Conservation (phyloP, 148 eudicot species). For the Polygonum aviculare region DNA sequence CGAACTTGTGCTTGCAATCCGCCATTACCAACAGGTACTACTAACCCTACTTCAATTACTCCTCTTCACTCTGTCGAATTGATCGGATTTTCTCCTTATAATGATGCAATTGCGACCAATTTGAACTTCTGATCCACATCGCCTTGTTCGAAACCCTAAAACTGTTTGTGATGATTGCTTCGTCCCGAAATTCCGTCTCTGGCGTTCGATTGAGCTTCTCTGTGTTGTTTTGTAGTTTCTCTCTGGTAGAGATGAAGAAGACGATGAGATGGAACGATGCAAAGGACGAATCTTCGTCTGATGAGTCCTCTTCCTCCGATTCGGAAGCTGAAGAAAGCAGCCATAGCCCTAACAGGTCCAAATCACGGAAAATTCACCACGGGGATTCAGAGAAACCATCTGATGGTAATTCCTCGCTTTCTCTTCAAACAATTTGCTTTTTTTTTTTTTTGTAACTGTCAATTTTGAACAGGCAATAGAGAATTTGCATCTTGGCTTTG, state of each 20-base stretch:
- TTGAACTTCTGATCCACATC: not conserved
- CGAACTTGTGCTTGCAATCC: too few species aligned
- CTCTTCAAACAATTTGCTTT: not conserved
- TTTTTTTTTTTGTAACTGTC: not conserved
- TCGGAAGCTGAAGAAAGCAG: not conserved
- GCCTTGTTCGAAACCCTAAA: conserved; percentile 8
- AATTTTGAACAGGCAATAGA: not conserved
- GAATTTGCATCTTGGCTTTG: not conserved
- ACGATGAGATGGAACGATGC: conserved; percentile 10
- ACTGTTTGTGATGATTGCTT: not conserved
- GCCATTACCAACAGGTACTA: not conserved
- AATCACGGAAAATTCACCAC: not conserved
- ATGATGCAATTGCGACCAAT: not conserved
- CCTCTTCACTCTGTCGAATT: not conserved
- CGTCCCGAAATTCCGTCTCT: not conserved
- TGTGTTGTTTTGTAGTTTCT: not conserved
- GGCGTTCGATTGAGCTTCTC: not conserved
- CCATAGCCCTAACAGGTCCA: not conserved
- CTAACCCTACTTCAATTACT: not conserved
- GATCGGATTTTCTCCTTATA: not conserved
- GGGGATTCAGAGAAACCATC: not conserved
- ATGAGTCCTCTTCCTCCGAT: conserved; percentile 1
- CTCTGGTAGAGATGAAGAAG: conserved; percentile 1
- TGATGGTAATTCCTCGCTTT: conserved; percentile 2
- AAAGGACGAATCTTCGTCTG: conserved; percentile 8